Base-by-base conservation (phyloP, 148 eudicot species). In the Silene latifolia region DNA sequence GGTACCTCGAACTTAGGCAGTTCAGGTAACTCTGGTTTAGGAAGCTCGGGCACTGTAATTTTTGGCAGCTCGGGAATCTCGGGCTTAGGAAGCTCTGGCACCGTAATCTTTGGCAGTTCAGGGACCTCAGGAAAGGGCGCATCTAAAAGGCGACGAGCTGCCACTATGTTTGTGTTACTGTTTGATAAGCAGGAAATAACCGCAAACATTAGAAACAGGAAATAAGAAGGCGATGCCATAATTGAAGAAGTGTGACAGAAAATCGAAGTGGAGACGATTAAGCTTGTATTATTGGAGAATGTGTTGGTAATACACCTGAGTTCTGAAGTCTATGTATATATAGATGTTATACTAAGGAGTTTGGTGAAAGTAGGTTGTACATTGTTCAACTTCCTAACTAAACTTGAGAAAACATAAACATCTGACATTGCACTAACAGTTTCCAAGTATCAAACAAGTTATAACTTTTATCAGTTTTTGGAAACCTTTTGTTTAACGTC, bases 91-190 rank as follows among this genome's bases (percentile, higher is more conserved):
- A 27, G 12, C 27, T 48, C 75, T 5, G 75, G 71, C 8, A 71
- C 15, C 1, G 20, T 32, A 2, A 27, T 19, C 18, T 77, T 77
- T 2, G 80, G 75, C 20, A 77, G 7, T 70, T 71, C 70, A 14
- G n/a, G n/a, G n/a, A n/a, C n/a, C n/a, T n/a, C n/a, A n/a, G 74
- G 74, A 0, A 75, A 17, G 4, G 65, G 73, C 0, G 60, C 23
- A 14, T 80, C 82, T 12, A 75, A 27, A 71, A 80, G 79, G 25
- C 76, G 79, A 1, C 79, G 75, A 75, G 76, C 82, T 35, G 35
- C 64, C 39, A 70, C 47, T 3, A 57, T 44, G 56, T 11, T 58
- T 56, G 64, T 72, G 29, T 11, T 25, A 6, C 42, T 65, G 24
- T 48, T 48, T 20, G 10, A 18, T 8, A 74, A 7, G 62, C 70